A percentile compares a stretch with the other conserved stretches of the same genome.
These are phyloP conservation scores for Blumeriella jaapii DNA, from an alignment of 2,329 filamentous ascomycete species.

Conservation along the genomic window DNA sequence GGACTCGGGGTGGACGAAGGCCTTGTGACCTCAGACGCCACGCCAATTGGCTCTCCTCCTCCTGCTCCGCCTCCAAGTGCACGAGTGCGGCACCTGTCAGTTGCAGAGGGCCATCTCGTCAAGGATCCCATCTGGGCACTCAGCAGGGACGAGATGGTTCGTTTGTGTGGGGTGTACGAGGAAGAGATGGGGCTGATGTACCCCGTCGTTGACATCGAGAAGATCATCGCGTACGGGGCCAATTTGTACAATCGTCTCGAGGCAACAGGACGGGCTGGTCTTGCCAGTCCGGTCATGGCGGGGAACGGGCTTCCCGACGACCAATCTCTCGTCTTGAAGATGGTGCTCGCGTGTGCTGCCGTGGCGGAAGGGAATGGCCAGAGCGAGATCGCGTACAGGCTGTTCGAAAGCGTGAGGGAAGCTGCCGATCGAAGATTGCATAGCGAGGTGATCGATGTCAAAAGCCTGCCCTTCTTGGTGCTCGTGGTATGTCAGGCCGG, in stretches of 20 bases:
- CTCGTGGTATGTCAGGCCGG: slow-evolving; percentile 36
- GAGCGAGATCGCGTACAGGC: slow-evolving; percentile 57
- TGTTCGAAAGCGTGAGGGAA: slow-evolving; percentile 68
- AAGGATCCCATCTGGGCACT: slow-evolving; percentile 75
- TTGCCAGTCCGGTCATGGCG: slow-evolving; percentile 38
- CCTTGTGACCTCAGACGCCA: slow-evolving; percentile 39
- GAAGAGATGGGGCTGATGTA: slow-evolving; percentile 93
- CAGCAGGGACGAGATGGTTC: slow-evolving; percentile 65
- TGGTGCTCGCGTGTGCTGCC: slow-evolving; percentile 69
- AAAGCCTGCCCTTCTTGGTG: slow-evolving; percentile 45
- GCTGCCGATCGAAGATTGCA: slow-evolving; percentile 54
- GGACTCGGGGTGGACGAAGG: slow-evolving; percentile 51
- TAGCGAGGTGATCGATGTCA: slow-evolving; percentile 40
- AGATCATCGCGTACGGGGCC: slow-evolving; percentile 57
- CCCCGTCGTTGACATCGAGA: slow-evolving; percentile 66
- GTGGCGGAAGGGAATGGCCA: slow-evolving; percentile 69
- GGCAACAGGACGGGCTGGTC: slow-evolving; percentile 45
- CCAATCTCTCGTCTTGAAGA: slow-evolving; percentile 63
- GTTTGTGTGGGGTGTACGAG: slow-evolving; percentile 69
- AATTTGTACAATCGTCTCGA: slow-evolving; percentile 64
- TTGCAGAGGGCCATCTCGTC: slow-evolving; percentile 21
- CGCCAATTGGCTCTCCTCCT: slow-evolving; percentile 29
- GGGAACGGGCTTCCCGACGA: slow-evolving; percentile 41
- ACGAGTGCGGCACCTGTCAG: slow-evolving; percentile 19
- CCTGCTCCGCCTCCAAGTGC: no score